A percentile compares a stretch with the other conserved stretches of the same genome.
phyloP scores from a whole-genome alignment of 805 yeast genomes.

The Ogataea glucozyma region DNA sequence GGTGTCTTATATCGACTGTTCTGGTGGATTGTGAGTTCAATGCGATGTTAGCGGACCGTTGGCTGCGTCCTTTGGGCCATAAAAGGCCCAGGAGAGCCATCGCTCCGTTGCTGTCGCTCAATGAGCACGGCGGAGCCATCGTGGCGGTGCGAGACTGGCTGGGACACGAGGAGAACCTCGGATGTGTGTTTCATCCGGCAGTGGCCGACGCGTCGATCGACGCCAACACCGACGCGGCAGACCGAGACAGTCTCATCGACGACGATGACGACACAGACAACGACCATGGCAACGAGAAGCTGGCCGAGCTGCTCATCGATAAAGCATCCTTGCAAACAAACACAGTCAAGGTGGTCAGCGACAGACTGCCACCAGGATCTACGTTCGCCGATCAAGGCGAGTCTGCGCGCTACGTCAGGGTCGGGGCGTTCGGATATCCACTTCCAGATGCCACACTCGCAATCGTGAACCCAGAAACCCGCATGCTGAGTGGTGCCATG shows the following conservation, averaged over 20 bases:
- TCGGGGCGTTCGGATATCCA: slow-evolving; percentile 93
- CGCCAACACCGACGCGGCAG: too few relatives aligned
- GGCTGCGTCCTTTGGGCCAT: slow-evolving; percentile 90
- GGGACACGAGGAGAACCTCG: slow-evolving; percentile 64
- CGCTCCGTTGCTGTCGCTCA: slow-evolving; percentile 83
- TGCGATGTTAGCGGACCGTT: slow-evolving; percentile 83
- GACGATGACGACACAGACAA: too few relatives aligned
- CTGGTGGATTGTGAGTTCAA: slow-evolving; percentile 93
- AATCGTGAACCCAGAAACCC: slow-evolving; percentile 90
- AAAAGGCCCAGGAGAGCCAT: slow-evolving; percentile 70
- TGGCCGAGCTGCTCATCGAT: slow-evolving; percentile 71
- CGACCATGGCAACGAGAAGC: slow-evolving; percentile 36
- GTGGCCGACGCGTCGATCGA: too few relatives aligned
- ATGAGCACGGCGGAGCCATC: slow-evolving; percentile 96
- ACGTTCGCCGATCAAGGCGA: slow-evolving; percentile 41
- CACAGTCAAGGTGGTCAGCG: slow-evolving; percentile 64
- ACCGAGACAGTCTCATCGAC: too few relatives aligned
- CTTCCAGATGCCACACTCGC: slow-evolving; percentile 93
- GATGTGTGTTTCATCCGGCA: slow-evolving; percentile 44
- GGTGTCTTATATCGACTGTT: slow-evolving; percentile 87
- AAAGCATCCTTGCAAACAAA: slow-evolving; percentile 73
- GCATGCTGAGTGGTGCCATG: slow-evolving; percentile 66
- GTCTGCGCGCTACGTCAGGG: slow-evolving; percentile 56
- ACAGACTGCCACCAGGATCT: slow-evolving; percentile 54
- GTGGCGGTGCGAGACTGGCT: slow-evolving; percentile 91